Percentiles rank a stretch among this genome's conserved stretches.
Conservation (phyloP, 331 rosid species). For the Quercus lobata region DNA sequence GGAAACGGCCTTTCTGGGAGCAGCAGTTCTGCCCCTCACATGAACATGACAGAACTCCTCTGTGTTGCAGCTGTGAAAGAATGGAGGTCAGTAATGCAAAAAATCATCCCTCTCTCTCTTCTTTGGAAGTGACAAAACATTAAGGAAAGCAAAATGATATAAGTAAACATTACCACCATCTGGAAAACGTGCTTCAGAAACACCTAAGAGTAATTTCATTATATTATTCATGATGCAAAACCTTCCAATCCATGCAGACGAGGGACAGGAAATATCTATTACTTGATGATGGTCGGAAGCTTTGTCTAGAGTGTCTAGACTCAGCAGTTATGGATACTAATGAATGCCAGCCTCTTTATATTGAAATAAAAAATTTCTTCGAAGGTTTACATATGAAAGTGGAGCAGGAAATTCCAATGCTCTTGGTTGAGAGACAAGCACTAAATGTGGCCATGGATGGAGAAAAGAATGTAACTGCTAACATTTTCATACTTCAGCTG, state of each 20-base stretch:
- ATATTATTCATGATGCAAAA: slow-evolving; percentile 17
- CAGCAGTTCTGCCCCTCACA: slow-evolving; percentile 86
- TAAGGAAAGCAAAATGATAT: not conserved
- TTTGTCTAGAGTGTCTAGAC: slow-evolving; percentile 85
- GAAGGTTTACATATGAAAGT: slow-evolving; percentile 84
- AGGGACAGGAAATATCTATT: slow-evolving; percentile 57
- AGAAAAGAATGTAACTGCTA: slow-evolving; percentile 53
- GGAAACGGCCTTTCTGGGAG: slow-evolving; percentile 85
- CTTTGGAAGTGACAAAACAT: not conserved
- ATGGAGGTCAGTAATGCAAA: slow-evolving; percentile 64
- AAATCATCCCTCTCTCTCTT: not conserved
- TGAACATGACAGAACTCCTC: slow-evolving; percentile 76
- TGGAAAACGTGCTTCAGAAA: not conserved
- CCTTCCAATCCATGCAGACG: slow-evolving; percentile 50
- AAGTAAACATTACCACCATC: no score
- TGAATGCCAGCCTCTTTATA: slow-evolving; percentile 90
- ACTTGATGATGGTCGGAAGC: slow-evolving; percentile 88
- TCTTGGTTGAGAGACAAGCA: slow-evolving; percentile 90
- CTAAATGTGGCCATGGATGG: slow-evolving; percentile 84
- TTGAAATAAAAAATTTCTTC: slow-evolving; percentile 74
- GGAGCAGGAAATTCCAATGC: slow-evolving; percentile 84
- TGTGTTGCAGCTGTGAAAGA: slow-evolving; percentile 90
- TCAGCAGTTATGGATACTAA: slow-evolving; percentile 76
- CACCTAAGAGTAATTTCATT: not conserved
- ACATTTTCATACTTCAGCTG: not conserved